Percentiles rank a stretch among this genome's conserved stretches.
Conservation (phyloP, 805 yeast species). For the Ogataea angusta region DNA sequence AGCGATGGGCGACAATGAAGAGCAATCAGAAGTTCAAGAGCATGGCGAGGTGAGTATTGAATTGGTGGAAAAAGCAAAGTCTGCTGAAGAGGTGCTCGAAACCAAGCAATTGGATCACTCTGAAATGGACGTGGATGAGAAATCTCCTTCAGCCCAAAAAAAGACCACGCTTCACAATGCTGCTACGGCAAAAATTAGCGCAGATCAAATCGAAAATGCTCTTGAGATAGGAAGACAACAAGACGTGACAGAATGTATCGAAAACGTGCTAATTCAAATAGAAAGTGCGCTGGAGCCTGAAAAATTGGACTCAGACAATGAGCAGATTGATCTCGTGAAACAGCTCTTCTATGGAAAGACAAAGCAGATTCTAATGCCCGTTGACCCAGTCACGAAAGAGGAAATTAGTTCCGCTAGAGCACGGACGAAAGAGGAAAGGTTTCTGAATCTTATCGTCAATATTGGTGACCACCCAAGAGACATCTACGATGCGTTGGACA, state of each 20-base stretch:
- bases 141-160: constrained; percentile 11
- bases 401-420: constrained; percentile 28
- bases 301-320: constrained; percentile 63
- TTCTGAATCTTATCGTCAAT: constrained; percentile 77
- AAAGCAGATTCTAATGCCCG: constrained; percentile 67
- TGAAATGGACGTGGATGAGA: not conserved
- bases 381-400: constrained; percentile 31
- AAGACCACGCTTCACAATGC: constrained; percentile 19
- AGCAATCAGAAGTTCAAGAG: not conserved
- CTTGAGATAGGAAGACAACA: constrained; percentile 88
- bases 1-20: not conserved
- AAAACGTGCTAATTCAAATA: constrained; percentile 84
- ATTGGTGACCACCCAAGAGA: constrained; percentile 86
- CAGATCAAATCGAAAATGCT: constrained; percentile 70
- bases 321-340: constrained; percentile 80
- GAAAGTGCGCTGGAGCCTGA: constrained; percentile 82
- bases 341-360: constrained; percentile 81
- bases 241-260: constrained; percentile 96
- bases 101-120: not conserved
- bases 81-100: not conserved
- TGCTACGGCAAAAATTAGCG: constrained; percentile 38
- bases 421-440: constrained; percentile 65
- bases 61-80: not conserved
- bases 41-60: constrained; percentile 4
- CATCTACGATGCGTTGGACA: constrained; percentile 87